phyloP scores from a whole-genome alignment of 2,329 filamentous ascomycete genomes.

The Gnomoniopsis sp. region DNA sequence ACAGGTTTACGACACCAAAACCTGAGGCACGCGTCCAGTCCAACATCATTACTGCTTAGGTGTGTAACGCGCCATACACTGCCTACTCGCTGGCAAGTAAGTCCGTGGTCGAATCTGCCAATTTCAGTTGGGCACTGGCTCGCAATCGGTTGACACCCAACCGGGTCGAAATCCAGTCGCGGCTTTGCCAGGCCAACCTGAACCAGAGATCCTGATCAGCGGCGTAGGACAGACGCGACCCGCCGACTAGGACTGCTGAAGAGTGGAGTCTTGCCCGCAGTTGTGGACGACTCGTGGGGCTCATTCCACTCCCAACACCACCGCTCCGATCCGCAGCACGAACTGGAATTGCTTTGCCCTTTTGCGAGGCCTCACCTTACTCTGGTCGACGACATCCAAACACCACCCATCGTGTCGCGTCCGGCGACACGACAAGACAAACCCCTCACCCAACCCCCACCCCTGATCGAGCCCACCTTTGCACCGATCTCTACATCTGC shows the following conservation, averaged over 20 bases:
- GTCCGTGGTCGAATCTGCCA: not conserved
- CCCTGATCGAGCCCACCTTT: not conserved
- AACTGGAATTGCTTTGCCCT: not conserved
- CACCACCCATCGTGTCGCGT: conserved; percentile 13
- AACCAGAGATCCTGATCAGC: not conserved
- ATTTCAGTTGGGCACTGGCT: not conserved
- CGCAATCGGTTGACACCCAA: not conserved
- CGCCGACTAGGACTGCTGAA: conserved; percentile 1
- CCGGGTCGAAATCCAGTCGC: not conserved
- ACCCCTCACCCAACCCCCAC: not conserved
- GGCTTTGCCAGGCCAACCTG: not conserved
- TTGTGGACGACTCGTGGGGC: conserved; percentile 6
- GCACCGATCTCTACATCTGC: conserved; percentile 10
- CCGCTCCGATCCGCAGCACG: not conserved
- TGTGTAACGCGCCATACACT: no score
- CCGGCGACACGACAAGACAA: conserved; percentile 12
- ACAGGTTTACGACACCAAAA: not conserved
- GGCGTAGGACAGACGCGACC: not conserved
- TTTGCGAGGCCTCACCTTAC: conserved; percentile 1
- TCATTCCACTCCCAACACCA: not conserved
- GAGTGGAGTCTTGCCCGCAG: conserved; percentile 8
- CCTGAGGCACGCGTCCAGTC: not conserved
- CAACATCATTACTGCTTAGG: not conserved
- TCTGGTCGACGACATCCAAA: conserved; percentile 12
- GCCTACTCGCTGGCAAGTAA: no score